Base-by-base conservation (phyloP, 345 rosid species). In the Chamaenerion angustifolium region DNA sequence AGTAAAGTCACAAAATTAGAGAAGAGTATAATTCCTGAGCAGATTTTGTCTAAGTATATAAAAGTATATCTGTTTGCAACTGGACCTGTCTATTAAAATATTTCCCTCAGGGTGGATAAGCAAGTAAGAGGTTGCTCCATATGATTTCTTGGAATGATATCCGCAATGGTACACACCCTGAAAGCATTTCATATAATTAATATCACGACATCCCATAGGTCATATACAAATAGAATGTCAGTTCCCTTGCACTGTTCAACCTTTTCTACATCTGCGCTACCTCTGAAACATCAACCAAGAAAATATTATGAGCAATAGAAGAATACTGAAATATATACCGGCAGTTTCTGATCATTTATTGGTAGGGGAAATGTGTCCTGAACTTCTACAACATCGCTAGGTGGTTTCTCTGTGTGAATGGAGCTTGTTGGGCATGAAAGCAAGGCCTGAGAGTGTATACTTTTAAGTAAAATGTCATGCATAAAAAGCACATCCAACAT, bases 81-180 rank as follows among this genome's bases (percentile, higher is more conserved):
- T 12, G 50, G 70, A 80, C 87, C 81, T 77, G 52, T 80, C 83
- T 51, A 80, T 62, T 55, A 80, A 70, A 55, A 80, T 63, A 63
- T 80, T 77, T 68, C 87, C 87, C 52, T 77, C 75, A 31, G 60
- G 70, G 27, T 51, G 83, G 60, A 77, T 53, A 13, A 80, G 74
- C 69, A 80, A 56, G 67, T 65, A 80, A 48, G 83, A 60, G 47
- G 83, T 44, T 49, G 87, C 87, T 57, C 87, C 87, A 1, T 21
- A 80, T 12, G 87, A 77, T 45, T 80, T 72, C 56, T 70, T 73
- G 42, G 87, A 77, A 70, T 80, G 87, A 67, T 77, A 77, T 10
- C 87, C 87, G 56, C 83, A 80, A 54, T 80, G 87, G 50, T 65
- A 77, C 41, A 80, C 68, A 3, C 79, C 87, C 87, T 80, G 71